Evolutionary conservation across 192 early-diverging fungal species (phyloP), one percentile per base, ranked within the genome.

Genomic region (Rhizophagus prolifer): DNA sequence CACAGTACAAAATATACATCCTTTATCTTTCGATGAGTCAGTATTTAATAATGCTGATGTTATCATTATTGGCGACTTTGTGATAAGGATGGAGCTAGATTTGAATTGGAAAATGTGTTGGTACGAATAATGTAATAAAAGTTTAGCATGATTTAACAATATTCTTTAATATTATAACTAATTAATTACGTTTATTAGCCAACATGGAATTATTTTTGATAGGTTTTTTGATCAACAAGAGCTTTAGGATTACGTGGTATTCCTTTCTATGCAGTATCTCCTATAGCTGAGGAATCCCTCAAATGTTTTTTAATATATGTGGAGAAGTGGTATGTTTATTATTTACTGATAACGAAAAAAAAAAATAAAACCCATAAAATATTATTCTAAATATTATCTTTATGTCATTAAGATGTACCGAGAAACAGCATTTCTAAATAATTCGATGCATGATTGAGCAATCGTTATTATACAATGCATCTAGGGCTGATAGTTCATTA

Each of bases 261-360:
- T 9, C 90, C 90, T 25, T 87, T 94, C 26, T 88, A 92, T 64
- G 84, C 94, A 70, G 83, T 92, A 5, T 93, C 91, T 6, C 92
- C 94, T 0, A 85, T 94, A 9, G 94, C 93, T 3, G 88, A 95
- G 62, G 88, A 86, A 41, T 89, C 92, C 1, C 81, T 96, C 12
- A 88, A 94, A 77, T 90, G 92, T 81, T 91, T 81, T 91, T 93
- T 25, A 94, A 91, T 79, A 95, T 96, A 71, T 86, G 89, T 79
- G 92, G 92, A n/a, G 23, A 93, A 96, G 89, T 96, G 95, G 94
- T 91, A 85, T 46, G 69, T 38, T 47, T 8, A 3, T 10, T 75
- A 38, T 6, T n/a, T n/a, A n/a, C n/a, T n/a, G n/a, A n/a, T n/a
- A n/a, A n/a, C n/a, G n/a, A n/a, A n/a, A n/a, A n/a, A n/a, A n/a